Conservation (phyloP, 2,329 filamentous ascomycete species). For the Penicillium sp. region DNA sequence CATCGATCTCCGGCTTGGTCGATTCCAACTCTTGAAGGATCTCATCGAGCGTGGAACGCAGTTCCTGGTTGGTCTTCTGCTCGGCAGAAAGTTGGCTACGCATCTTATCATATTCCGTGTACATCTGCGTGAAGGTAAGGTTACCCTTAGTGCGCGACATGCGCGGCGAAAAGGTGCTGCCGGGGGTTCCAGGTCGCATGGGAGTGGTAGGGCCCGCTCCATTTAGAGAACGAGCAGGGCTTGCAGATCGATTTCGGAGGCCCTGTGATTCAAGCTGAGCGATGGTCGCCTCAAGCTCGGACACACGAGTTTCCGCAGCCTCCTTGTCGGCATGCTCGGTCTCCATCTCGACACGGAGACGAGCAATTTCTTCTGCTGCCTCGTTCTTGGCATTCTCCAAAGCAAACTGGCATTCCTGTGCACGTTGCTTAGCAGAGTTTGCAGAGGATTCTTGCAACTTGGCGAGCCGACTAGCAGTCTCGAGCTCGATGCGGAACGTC, state of each 20-base stretch:
- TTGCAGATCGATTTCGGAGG: constrained; percentile 51
- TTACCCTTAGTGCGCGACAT: constrained; percentile 56
- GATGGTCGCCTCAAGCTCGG: constrained; percentile 65
- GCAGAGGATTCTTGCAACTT: constrained; percentile 67
- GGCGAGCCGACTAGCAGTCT: constrained; percentile 76
- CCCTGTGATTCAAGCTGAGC: constrained; percentile 62
- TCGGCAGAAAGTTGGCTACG: constrained; percentile 73
- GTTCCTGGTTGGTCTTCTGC: constrained; percentile 71
- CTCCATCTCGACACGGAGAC: constrained; percentile 56
- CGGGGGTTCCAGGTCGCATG: constrained; percentile 52
- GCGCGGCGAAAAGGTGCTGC: constrained; percentile 55
- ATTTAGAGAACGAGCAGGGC: constrained; percentile 56
- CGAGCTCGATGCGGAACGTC: constrained; percentile 82
- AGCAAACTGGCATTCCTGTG: constrained; percentile 59
- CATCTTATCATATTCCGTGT: constrained; percentile 62
- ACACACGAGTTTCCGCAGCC: constrained; percentile 62
- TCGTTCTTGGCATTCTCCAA: constrained; percentile 63
- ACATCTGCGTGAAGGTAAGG: constrained; percentile 64
- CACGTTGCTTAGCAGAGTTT: constrained; percentile 60
- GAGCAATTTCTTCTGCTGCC: constrained; percentile 61
- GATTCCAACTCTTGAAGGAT: constrained; percentile 83
- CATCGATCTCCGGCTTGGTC: constrained; percentile 83
- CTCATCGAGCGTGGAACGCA: constrained; percentile 77
- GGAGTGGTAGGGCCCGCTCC: constrained; percentile 53
- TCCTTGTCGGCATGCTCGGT: constrained; percentile 62